A percentile compares a stretch with the other conserved stretches of the same genome.
phyloP scores from a whole-genome alignment of 306 rosid genomes.

The Trifolium subterraneum region DNA sequence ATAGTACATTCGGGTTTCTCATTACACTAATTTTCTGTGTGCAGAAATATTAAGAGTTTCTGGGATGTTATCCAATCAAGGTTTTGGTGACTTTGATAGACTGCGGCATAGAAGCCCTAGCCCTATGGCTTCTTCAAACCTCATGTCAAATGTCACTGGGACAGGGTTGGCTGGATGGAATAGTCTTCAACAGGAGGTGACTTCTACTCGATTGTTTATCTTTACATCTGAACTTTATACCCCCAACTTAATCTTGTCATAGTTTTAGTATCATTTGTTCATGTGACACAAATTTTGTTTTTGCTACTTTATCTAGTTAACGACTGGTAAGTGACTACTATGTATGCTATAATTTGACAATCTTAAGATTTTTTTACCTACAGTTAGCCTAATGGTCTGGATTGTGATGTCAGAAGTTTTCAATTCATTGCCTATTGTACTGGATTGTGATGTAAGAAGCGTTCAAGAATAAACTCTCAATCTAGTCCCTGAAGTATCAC shows the following conservation, averaged over 20 bases:
- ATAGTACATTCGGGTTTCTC: conserved; percentile 34
- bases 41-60: conserved; percentile 96
- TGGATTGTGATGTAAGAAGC: neutral
- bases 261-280: conserved; percentile 31
- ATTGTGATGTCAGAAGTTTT: conserved; percentile 7
- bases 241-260: conserved; percentile 19
- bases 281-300: neutral
- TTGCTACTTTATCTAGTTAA: neutral
- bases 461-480: neutral
- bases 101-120: conserved; percentile 97
- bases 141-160: conserved; percentile 79
- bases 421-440: neutral
- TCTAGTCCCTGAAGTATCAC: neutral
- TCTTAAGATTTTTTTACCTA: neutral
- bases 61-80: conserved; percentile 97
- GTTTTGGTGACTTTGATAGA: conserved; percentile 95
- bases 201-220: conserved; percentile 17
- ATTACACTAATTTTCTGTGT: conserved; percentile 36
- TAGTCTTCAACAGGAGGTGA: conserved; percentile 89
- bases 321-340: neutral
- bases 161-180: conserved; percentile 91
- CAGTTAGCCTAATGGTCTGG: neutral
- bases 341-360: conserved; percentile 9
- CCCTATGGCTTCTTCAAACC: conserved; percentile 96
- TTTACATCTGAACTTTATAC: neutral